Conservation (phyloP, 306 rosid species). For the Glycine latifolia region DNA sequence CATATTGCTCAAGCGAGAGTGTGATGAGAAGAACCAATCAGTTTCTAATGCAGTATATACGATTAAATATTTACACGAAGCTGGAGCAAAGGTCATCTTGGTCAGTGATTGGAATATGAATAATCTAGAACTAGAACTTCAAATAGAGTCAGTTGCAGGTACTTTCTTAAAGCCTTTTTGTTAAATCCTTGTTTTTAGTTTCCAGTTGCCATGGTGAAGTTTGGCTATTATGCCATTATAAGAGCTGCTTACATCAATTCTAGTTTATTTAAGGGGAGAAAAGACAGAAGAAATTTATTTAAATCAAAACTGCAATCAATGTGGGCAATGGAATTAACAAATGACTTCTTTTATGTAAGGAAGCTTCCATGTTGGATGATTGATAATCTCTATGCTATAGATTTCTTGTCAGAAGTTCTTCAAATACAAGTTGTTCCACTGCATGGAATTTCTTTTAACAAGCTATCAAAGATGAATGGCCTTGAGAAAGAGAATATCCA, state of each 20-base stretch:
- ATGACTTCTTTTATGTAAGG: conserved; percentile 20
- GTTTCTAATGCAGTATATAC: conserved; percentile 60
- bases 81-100: conserved; percentile 75
- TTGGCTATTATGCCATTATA: background rate
- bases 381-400: conserved; percentile 56
- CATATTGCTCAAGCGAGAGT: conserved; percentile 57
- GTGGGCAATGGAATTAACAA: conserved; percentile 8
- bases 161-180: conserved; percentile 45
- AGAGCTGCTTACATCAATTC: conserved; percentile 25
- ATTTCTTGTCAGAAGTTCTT: conserved; percentile 64
- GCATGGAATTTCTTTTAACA: conserved; percentile 49
- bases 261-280: conserved; percentile 23
- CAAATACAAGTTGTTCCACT: conserved; percentile 68
- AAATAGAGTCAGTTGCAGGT: conserved; percentile 67
- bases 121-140: conserved; percentile 49
- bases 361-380: conserved; percentile 27
- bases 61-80: conserved; percentile 65
- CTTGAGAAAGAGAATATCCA: conserved; percentile 62
- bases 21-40: conserved; percentile 46
- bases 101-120: conserved; percentile 73
- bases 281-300: conserved; percentile 21
- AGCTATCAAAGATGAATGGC: conserved; percentile 49
- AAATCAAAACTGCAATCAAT: conserved; percentile 8
- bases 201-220: conserved; percentile 14
- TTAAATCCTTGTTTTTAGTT: conserved; percentile 35